phyloP scores from a whole-genome alignment of 2,329 filamentous ascomycete genomes.

The Fusarium illudens region DNA sequence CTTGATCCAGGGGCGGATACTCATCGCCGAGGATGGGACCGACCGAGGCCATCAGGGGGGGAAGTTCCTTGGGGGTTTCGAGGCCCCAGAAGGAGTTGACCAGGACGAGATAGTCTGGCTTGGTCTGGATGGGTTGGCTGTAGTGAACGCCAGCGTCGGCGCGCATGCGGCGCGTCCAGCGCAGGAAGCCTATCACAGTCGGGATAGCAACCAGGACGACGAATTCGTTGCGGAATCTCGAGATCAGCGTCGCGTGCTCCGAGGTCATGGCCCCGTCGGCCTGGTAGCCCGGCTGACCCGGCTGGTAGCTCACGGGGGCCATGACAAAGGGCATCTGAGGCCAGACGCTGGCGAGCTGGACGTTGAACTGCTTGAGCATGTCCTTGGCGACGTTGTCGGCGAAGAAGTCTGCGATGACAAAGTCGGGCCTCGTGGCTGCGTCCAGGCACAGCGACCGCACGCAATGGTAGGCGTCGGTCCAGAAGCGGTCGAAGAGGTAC shows the following conservation, averaged over 20 bases:
- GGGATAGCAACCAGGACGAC: conserved; percentile 44
- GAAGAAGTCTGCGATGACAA: conserved; percentile 56
- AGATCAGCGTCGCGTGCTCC: conserved; percentile 50
- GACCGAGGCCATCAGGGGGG: conserved; percentile 49
- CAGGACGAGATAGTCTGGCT: conserved; percentile 53
- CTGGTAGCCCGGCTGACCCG: conserved; percentile 53
- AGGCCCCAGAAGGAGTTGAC: conserved; percentile 56
- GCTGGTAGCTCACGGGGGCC: conserved; percentile 51
- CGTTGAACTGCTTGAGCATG: conserved; percentile 47
- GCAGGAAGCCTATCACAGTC: conserved; percentile 41
- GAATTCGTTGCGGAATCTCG: conserved; percentile 49
- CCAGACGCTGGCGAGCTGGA: conserved; percentile 52
- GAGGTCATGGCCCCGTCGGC: conserved; percentile 48
- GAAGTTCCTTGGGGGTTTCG: conserved; percentile 53
- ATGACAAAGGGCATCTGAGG: conserved; percentile 53
- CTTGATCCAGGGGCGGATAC: conserved; percentile 44
- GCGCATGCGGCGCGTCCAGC: conserved; percentile 48
- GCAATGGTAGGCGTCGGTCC: conserved; percentile 43
- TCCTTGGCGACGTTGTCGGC: conserved; percentile 53
- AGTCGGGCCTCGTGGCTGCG: conserved; percentile 44
- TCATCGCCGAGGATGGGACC: conserved; percentile 52
- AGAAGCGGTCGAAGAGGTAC: conserved; percentile 49
- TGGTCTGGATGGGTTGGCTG: conserved; percentile 40
- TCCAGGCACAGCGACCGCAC: conserved; percentile 29
- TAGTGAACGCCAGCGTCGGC: conserved; percentile 45